phyloP scores from a whole-genome alignment of 1,139 yeast genomes.

The Scheffersomyces cryptocercus region DNA sequence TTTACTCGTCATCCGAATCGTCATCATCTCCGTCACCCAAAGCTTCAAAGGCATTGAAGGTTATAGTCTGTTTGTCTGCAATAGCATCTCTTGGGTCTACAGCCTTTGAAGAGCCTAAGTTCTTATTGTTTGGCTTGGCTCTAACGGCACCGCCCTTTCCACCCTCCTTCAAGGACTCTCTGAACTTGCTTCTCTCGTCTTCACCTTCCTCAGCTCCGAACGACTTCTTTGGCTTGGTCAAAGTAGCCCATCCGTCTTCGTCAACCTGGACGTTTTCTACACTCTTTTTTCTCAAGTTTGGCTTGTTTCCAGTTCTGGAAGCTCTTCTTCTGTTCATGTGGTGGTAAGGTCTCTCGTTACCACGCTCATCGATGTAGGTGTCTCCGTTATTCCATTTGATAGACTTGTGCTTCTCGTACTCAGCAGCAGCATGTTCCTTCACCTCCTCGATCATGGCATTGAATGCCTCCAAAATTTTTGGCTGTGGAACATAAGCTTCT shows the following conservation, averaged over 20 bases:
- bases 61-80: constrained; percentile 63
- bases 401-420: constrained; percentile 29
- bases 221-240: constrained; percentile 51
- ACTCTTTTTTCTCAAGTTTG: constrained; percentile 57
- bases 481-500: constrained; percentile 59
- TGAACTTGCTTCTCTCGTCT: constrained; percentile 50
- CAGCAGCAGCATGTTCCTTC: constrained; percentile 44
- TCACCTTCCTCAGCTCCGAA: constrained; percentile 50
- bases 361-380: constrained; percentile 49
- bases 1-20: constrained; percentile 17
- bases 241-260: constrained; percentile 82
- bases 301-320: constrained; percentile 52
- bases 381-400: constrained; percentile 45
- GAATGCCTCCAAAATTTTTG: constrained; percentile 65
- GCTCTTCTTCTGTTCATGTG: constrained; percentile 62
- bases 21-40: constrained; percentile 65
- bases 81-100: constrained; percentile 70
- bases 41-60: constrained; percentile 80
- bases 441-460: constrained; percentile 67
- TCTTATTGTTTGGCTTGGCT: constrained; percentile 71
- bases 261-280: constrained; percentile 59
- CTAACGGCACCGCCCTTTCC: constrained; percentile 32
- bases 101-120: constrained; percentile 72
- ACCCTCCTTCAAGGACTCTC: constrained; percentile 44
- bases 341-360: constrained; percentile 50